Evolutionary conservation across 768 basidiomycete genomes (phyloP), one percentile per base, ranked within the genome.

Genomic region (Calvatia gigantea): DNA sequence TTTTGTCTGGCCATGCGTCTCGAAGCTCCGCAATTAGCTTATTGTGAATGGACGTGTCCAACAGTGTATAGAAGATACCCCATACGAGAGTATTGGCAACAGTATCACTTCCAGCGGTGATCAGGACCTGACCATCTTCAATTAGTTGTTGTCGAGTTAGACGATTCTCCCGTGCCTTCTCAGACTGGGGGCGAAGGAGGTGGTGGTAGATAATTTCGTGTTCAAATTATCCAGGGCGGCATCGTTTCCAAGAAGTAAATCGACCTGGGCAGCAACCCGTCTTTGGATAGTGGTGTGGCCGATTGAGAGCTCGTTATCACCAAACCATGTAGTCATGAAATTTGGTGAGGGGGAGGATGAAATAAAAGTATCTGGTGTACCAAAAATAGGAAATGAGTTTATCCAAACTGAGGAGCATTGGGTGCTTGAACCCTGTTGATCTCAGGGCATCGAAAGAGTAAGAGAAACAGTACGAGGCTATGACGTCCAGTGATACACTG

Each of bases 101-200:
- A 3, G 76, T 77, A 58, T 78, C 78, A 23, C 71, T 72, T 6
- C 78, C 78, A 5, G 78, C 78, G 39, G 58, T 53, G 9, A 58
- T 45, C 41, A 58, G 17, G 14, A 46, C 31, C 0, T 11, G 12
- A 0, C 39, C 58, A 11, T 58, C 52, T 11, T 54, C 45, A 2
- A 45, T 2, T 14, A 58, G 19, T 2, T 46, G 47, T 6, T 9
- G 15, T 6, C 38, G 28, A n/a, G 28, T 52, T 19, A 38, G 32
- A 8, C 35, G 45, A 15, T 29, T 32, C 32, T 58, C 39, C n/a
- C n/a, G n/a, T n/a, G n/a, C n/a, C n/a, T n/a, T n/a, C n/a, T n/a
- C n/a, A n/a, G n/a, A n/a, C n/a, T n/a, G n/a, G 3, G 52, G 41
- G 15, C 31, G 54, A 3, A 58, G 25, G 2, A 72, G 54, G 50